These are phyloP conservation scores for Colletotrichum cordylinicola DNA, from an alignment of 2,329 filamentous ascomycete species.

Conservation along the genomic window DNA sequence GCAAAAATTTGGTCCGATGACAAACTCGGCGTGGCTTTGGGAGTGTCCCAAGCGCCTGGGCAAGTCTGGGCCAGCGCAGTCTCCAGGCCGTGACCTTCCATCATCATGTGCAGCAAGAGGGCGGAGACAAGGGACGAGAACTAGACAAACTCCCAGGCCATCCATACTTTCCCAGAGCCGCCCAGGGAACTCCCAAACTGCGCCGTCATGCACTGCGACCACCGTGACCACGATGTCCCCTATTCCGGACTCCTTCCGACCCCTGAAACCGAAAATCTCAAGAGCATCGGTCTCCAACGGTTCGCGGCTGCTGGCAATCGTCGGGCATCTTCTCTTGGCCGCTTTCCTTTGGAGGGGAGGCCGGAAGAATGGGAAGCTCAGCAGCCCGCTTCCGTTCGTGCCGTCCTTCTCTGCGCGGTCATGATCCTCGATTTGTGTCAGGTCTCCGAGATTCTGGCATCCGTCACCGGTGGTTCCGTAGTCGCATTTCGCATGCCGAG, in stretches of 20 bases:
- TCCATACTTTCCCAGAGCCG: background rate
- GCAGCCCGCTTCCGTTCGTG: slow-evolving; percentile 1
- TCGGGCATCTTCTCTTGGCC: background rate
- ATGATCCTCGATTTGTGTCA: background rate
- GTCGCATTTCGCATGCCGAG: background rate
- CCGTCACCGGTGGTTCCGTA: slow-evolving; percentile 5
- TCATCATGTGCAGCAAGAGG: background rate
- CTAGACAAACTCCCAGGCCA: background rate
- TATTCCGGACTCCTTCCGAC: slow-evolving; percentile 7
- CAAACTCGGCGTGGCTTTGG: background rate
- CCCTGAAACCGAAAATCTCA: slow-evolving; percentile 9
- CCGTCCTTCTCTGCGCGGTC: background rate
- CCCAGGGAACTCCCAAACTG: background rate
- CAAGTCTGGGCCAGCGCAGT: background rate
- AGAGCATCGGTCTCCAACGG: background rate
- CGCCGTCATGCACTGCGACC: background rate
- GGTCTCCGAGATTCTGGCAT: background rate
- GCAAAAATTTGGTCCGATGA: slow-evolving; percentile 2
- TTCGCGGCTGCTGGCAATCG: background rate
- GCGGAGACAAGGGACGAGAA: background rate
- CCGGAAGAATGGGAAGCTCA: background rate
- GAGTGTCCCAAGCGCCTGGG: background rate
- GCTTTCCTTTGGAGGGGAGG: background rate
- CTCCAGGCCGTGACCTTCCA: slow-evolving; percentile 7
- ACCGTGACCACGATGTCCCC: background rate